A percentile compares a stretch with the other conserved stretches of the same genome.
Evolutionary conservation across 352 stramenopile genomes (phyloP).

Genomic region (Pythium oligandrum): DNA sequence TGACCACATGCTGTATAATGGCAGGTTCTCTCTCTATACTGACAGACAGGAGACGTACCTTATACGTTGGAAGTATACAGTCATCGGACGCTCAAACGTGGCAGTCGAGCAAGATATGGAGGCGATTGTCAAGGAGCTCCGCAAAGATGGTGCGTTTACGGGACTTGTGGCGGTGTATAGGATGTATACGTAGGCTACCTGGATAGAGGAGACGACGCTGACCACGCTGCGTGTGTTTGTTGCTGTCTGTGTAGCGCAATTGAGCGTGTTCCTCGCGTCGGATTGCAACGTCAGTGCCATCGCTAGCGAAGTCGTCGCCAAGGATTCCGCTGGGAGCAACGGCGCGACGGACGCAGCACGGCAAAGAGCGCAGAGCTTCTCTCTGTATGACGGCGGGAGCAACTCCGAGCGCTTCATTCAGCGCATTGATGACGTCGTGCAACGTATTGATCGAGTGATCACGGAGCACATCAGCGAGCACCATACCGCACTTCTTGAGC

Average conservation of each 20-base stretch:
- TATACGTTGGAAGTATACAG: too few species aligned
- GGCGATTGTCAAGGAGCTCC: conserved; percentile 60
- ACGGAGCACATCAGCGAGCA: conserved; percentile 73
- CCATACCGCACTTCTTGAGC: conserved; percentile 59
- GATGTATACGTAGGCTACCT: neutral
- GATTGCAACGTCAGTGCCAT: conserved; percentile 78
- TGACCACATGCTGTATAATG: too few species aligned
- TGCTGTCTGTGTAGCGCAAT: conserved; percentile 35
- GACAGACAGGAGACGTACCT: too few species aligned
- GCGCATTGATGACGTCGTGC: conserved; percentile 54
- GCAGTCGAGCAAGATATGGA: conserved; percentile 34
- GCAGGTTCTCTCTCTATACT: too few species aligned
- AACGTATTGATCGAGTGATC: conserved; percentile 74
- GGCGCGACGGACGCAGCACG: conserved; percentile 12
- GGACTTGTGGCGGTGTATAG: neutral
- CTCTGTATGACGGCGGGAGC: conserved; percentile 15
- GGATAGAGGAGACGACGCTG: neutral
- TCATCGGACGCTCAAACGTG: too few species aligned
- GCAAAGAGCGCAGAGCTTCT: conserved; percentile 10
- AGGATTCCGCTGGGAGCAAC: conserved; percentile 42
- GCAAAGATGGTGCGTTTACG: conserved; percentile 55
- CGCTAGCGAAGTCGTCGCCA: conserved; percentile 68
- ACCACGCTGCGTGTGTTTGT: neutral
- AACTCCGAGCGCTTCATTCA: conserved; percentile 77
- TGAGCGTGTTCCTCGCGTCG: conserved; percentile 65